phyloP scores from a whole-genome alignment of 148 eudicot genomes.

The Bassia scoparia region DNA sequence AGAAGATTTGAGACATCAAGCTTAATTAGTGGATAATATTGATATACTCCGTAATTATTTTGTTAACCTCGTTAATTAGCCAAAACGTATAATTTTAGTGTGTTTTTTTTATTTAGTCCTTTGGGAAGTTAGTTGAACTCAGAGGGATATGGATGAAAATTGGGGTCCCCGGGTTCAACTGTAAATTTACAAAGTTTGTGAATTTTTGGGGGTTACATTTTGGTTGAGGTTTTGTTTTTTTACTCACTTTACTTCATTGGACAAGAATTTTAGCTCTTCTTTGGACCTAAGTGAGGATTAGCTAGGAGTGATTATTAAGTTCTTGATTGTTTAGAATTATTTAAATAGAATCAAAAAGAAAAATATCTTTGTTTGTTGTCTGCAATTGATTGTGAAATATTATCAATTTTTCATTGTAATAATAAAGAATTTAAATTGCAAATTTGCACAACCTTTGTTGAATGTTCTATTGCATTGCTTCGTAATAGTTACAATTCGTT shows the following conservation, averaged over 20 bases:
- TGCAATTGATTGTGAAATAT: not conserved
- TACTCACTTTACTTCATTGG: not conserved
- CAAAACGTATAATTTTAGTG: too few species aligned
- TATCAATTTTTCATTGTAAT: too few species aligned
- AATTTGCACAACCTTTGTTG: too few species aligned
- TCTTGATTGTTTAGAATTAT: too few species aligned
- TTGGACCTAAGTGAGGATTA: not conserved
- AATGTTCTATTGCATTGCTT: too few species aligned
- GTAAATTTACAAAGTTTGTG: not conserved
- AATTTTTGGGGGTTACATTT: not conserved
- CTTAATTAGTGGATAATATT: too few species aligned
- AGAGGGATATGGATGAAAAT: constrained; percentile 15
- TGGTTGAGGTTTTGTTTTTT: not conserved
- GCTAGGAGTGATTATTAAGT: too few species aligned
- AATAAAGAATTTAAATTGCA: too few species aligned
- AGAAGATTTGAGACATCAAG: constrained; percentile 35
- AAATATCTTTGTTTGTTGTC: not conserved
- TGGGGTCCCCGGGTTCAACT: constrained; percentile 22
- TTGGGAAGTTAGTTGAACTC: not conserved
- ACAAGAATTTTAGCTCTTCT: not conserved
- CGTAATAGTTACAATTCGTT: too few species aligned
- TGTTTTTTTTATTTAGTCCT: not conserved
- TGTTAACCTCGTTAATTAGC: too few species aligned
- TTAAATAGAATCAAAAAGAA: too few species aligned
- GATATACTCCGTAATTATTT: too few species aligned